Evolutionary conservation across 164 flowering plant species (phyloP).

Genomic region (Piper longum): DNA sequence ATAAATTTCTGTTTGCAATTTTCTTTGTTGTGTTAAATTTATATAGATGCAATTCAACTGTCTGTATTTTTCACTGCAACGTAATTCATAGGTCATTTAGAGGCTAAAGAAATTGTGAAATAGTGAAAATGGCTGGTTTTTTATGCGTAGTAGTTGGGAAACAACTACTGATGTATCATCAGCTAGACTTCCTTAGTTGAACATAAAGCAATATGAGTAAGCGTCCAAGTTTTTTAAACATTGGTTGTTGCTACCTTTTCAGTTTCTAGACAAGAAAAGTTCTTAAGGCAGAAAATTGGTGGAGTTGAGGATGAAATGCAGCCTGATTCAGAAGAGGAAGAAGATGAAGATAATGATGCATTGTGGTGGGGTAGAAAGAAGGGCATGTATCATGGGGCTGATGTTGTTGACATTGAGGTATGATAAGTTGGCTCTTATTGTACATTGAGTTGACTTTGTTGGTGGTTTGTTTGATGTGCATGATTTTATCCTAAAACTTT

Average conservation of each 20-base stretch:
- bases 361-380: constrained; percentile 32
- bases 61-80: too few relatives aligned
- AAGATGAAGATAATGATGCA: constrained; percentile 22
- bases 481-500: background rate
- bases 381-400: constrained; percentile 32
- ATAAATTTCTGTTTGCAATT: too few relatives aligned
- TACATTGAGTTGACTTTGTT: background rate
- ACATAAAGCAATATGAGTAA: background rate
- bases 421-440: background rate
- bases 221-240: background rate
- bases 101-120: background rate
- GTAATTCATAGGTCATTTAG: background rate
- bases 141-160: background rate
- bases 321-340: constrained; percentile 46
- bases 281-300: constrained; percentile 42
- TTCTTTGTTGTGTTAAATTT: too few relatives aligned
- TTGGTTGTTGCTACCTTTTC: background rate
- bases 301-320: constrained; percentile 71
- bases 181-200: background rate
- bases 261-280: constrained; percentile 55
- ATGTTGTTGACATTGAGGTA: constrained; percentile 58
- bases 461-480: background rate
- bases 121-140: background rate
- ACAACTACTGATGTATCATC: background rate
- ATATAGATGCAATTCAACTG: background rate